Conservation (phyloP, 805 yeast species). For the Candida xiaguanensis region DNA sequence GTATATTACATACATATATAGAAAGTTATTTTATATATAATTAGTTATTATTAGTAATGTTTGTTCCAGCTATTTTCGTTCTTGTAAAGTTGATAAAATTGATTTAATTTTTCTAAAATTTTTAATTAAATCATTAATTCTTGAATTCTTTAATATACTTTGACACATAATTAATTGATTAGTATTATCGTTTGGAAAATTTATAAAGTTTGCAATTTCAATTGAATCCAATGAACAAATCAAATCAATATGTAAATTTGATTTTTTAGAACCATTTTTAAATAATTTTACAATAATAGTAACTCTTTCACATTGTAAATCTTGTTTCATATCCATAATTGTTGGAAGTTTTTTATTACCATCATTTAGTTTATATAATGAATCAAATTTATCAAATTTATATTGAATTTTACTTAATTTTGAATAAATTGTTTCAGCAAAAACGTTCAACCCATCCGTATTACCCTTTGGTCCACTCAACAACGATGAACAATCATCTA, state of each 20-base stretch:
- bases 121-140: slow-evolving; percentile 14
- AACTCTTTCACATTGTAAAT: slow-evolving; percentile 25
- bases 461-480: slow-evolving; percentile 8
- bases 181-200: background rate
- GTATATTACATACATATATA: background rate
- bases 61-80: too few relatives aligned
- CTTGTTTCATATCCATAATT: slow-evolving; percentile 17
- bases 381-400: slow-evolving; percentile 27
- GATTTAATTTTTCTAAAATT: slow-evolving; percentile 14
- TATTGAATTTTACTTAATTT: slow-evolving; percentile 24
- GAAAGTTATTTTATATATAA: too few relatives aligned
- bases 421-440: slow-evolving; percentile 21
- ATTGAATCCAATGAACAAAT: slow-evolving; percentile 18
- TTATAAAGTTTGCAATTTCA: slow-evolving; percentile 12
- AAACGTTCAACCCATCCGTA: slow-evolving; percentile 15
- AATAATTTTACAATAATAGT: slow-evolving; percentile 2
- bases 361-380: slow-evolving; percentile 12
- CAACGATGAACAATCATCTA: slow-evolving; percentile 14
- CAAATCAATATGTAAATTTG: slow-evolving; percentile 15
- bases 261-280: background rate
- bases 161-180: slow-evolving; percentile 12
- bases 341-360: slow-evolving; percentile 6
- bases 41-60: too few relatives aligned
- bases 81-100: background rate
- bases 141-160: slow-evolving; percentile 13